Evolutionary conservation across 805 yeast species (phyloP).

Genomic region (Ogataea allantospora): DNA sequence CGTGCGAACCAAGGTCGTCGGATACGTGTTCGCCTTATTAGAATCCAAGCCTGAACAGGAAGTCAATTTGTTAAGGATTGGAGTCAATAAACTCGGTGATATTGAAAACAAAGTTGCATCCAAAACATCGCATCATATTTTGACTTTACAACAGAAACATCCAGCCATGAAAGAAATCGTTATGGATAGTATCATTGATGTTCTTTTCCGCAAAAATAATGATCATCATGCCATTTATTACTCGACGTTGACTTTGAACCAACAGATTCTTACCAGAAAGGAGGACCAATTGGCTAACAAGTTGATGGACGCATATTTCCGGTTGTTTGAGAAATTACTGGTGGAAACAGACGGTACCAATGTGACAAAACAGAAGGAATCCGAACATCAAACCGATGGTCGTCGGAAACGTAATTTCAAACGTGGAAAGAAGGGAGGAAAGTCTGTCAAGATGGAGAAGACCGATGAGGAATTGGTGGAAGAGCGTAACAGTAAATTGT

Average conservation of each 20-base stretch:
- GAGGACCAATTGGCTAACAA: slow-evolving; percentile 82
- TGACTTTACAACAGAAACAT: slow-evolving; percentile 83
- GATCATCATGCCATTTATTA: slow-evolving; percentile 90
- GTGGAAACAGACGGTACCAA: slow-evolving; percentile 60
- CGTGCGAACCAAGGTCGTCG: slow-evolving; percentile 74
- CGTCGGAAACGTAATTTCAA: slow-evolving; percentile 73
- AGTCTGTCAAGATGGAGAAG: slow-evolving; percentile 65
- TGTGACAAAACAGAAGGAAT: slow-evolving; percentile 37
- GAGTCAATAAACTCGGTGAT: slow-evolving; percentile 94
- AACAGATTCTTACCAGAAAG: slow-evolving; percentile 77
- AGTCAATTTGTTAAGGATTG: slow-evolving; percentile 80
- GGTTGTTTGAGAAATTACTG: slow-evolving; percentile 79
- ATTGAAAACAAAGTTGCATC: slow-evolving; percentile 87
- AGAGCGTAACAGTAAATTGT: slow-evolving; percentile 80
- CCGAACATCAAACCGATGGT: slow-evolving; percentile 53
- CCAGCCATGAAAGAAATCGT: slow-evolving; percentile 92
- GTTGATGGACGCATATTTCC: slow-evolving; percentile 80
- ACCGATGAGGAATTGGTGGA: slow-evolving; percentile 63
- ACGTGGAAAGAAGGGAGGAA: slow-evolving; percentile 86
- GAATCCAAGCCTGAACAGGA: slow-evolving; percentile 95
- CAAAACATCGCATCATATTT: slow-evolving; percentile 75
- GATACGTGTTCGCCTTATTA: slow-evolving; percentile 76
- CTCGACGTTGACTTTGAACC: slow-evolving; percentile 84
- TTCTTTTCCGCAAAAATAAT: slow-evolving; percentile 66
- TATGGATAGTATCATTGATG: slow-evolving; percentile 76